Evolutionary conservation across 164 flowering plant genomes (phyloP), one percentile per base, ranked within the genome.

Genomic region (Paratinospora sagittata): DNA sequence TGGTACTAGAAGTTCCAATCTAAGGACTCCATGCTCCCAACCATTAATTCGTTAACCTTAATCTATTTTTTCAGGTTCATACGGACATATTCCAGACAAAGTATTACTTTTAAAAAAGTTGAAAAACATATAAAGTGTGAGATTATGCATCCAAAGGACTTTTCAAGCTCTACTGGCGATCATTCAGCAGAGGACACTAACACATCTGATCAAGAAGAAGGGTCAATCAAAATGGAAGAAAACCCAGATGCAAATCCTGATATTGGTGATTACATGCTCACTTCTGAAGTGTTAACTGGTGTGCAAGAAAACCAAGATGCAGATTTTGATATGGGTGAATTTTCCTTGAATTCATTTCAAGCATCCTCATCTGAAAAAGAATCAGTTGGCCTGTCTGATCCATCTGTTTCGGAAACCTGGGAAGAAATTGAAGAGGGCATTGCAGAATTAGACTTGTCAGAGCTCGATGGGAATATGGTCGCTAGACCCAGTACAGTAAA

Each of bases 51-150:
- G 43, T 39, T 30, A 16, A 60, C 21, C 37, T 49, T 34, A 62
- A 68, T 62, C 16, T 68, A 27, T 78, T 21, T 2, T 72, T 76
- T 14, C 81, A 93, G 98, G 76, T 93, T 93, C 69, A 72, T 86
- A 16, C 77, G 84, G 68, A 72, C 47, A 27, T 88, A 87, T 73
- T 80, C 89, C 36, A 63, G 68, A 45, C 80, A 78, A 73, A 82
- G 70, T 65, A 76, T 93, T 52, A 45, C 79, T 36, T 91, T 91
- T 71, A 97, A 94, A 27, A 91, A 83, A 77, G 66, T 87, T 76
- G 83, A 88, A 79, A 93, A 91, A 82, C 86, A 78, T 73, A 82
- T 90, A 73, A 91, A 74, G 69, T 90, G 87, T 78, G 89, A 86
- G 76, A 72, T 85, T 33, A 49, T 77, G 67, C 71, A 76, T 74